Evolutionary conservation across 2,329 filamentous ascomycete species (phyloP).

Genomic region (Albophoma yamanashiensis): DNA sequence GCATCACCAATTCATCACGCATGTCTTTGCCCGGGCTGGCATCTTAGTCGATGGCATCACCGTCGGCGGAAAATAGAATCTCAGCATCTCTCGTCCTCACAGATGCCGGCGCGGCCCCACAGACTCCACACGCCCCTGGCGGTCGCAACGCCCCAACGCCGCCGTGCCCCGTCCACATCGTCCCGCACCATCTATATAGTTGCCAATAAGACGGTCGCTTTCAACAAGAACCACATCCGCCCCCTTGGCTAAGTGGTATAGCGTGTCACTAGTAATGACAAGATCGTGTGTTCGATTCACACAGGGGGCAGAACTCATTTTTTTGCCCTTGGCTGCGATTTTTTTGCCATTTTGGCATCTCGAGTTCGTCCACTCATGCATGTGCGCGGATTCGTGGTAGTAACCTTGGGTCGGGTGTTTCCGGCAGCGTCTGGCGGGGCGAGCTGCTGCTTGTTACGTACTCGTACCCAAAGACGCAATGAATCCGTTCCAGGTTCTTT

Average conservation of each 20-base stretch:
- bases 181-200: background rate
- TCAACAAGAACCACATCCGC: slow-evolving; percentile 4
- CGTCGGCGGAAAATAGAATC: too few species aligned
- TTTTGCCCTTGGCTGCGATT: background rate
- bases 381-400: too few species aligned
- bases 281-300: slow-evolving; percentile 24
- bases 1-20: background rate
- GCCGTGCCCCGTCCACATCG: background rate
- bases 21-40: background rate
- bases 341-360: background rate
- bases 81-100: background rate
- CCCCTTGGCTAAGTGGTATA: slow-evolving; percentile 24
- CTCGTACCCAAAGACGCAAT: too few species aligned
- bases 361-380: background rate
- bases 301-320: slow-evolving; percentile 15
- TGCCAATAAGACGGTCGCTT: background rate
- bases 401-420: too few species aligned
- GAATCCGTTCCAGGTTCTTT: too few species aligned
- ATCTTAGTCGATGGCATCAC: too few species aligned
- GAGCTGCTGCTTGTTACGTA: too few species aligned
- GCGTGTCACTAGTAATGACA: slow-evolving; percentile 26
- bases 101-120: background rate
- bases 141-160: background rate
- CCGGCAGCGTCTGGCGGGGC: too few species aligned
- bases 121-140: background rate